These are phyloP conservation scores for Petasospora fabianii DNA, from an alignment of 1,139 yeast genomes.

Conservation along the genomic window DNA sequence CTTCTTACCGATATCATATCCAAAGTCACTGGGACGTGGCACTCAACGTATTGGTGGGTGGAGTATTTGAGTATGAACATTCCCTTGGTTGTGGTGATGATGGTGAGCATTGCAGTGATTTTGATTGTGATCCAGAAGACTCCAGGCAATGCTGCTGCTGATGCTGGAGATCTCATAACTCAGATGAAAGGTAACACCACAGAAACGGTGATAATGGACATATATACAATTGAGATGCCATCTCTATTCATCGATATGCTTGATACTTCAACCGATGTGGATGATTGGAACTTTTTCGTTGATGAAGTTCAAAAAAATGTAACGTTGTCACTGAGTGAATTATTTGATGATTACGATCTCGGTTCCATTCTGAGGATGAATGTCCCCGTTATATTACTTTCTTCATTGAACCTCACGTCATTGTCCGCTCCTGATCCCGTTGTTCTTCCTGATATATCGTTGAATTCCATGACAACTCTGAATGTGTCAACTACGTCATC, in stretches of 20 bases:
- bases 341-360: constrained; percentile 5
- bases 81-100: constrained; percentile 3
- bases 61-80: constrained; percentile 6
- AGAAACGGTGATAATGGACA: neutral
- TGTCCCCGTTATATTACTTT: neutral
- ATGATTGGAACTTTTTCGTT: constrained; percentile 1
- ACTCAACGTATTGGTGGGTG: constrained; percentile 7
- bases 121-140: constrained; percentile 1
- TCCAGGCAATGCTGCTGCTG: neutral
- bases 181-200: neutral
- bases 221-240: neutral
- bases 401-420: neutral
- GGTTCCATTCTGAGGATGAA: neutral
- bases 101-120: constrained; percentile 3
- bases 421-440: neutral
- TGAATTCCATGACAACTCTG: neutral
- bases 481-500: constrained; percentile 2
- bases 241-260: neutral
- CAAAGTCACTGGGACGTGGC: constrained; percentile 3
- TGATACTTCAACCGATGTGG: neutral
- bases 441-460: constrained; percentile 1
- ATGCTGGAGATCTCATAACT: neutral
- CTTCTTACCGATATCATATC: constrained; percentile 6
- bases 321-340: neutral
- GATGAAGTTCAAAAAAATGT: neutral